Percentiles rank a stretch among this genome's conserved stretches.
Evolutionary conservation across 225 moss, liverwort and hornwort species (phyloP).

Genomic region (Anthoceros angustus): DNA sequence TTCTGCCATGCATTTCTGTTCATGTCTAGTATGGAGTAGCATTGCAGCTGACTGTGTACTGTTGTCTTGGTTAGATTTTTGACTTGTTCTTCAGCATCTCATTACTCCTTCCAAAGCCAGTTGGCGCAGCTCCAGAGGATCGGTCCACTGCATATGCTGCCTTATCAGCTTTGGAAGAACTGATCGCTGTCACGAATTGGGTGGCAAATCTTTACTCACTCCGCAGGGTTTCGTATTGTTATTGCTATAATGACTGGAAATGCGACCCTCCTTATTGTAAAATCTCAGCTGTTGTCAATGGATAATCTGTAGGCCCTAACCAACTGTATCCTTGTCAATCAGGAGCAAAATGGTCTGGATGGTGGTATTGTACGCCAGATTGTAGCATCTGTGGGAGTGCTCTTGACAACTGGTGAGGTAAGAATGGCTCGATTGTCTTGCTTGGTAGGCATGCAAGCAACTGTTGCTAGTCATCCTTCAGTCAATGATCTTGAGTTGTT

Average conservation of each 20-base stretch:
- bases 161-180: slow-evolving; percentile 65
- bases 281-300: neutral
- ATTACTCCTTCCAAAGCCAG: slow-evolving; percentile 79
- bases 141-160: slow-evolving; percentile 92
- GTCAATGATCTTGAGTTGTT: neutral
- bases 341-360: slow-evolving; percentile 43
- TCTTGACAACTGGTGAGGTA: slow-evolving; percentile 83
- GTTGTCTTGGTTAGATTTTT: slow-evolving; percentile 38
- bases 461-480: neutral
- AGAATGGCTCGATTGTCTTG: neutral
- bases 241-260: neutral
- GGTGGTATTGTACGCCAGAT: slow-evolving; percentile 39
- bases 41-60: too few species aligned
- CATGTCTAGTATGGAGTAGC: neutral
- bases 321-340: slow-evolving; percentile 2
- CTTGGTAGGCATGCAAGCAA: neutral
- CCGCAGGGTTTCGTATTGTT: neutral
- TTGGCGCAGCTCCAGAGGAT: slow-evolving; percentile 72
- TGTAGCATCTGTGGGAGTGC: slow-evolving; percentile 43
- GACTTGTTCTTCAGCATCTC: slow-evolving; percentile 90
- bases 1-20: slow-evolving; percentile 11
- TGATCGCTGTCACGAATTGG: slow-evolving; percentile 89
- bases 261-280: slow-evolving; percentile 1
- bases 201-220: slow-evolving; percentile 20
- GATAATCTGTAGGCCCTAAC: neutral